Evolutionary conservation across 495 filamentous ascomycete genomes (phyloP).

Genomic region (Penicillium tannophilum): DNA sequence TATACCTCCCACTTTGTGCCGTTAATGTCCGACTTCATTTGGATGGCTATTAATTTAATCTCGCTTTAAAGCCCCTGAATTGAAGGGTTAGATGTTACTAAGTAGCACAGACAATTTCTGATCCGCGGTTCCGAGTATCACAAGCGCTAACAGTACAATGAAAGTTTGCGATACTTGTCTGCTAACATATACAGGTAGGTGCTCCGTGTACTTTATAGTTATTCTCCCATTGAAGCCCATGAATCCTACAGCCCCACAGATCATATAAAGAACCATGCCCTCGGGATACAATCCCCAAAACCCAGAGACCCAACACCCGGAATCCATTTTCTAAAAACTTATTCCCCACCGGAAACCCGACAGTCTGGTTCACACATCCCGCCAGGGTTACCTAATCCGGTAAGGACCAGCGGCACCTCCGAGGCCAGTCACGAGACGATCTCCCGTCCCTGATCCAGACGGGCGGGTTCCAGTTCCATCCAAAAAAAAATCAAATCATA

Average conservation of each 20-base stretch:
- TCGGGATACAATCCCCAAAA: neutral
- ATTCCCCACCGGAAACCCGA: conserved; percentile 8
- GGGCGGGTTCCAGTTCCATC: neutral
- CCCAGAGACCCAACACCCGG: too few species aligned
- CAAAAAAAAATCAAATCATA: neutral
- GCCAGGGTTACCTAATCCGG: conserved; percentile 6
- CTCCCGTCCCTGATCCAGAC: conserved; percentile 23
- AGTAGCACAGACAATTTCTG: neutral
- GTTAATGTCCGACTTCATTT: too few species aligned
- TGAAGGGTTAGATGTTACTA: neutral
- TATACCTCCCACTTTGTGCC: neutral
- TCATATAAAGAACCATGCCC: neutral
- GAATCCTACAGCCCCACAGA: neutral
- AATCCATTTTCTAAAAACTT: neutral
- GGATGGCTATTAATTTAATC: neutral
- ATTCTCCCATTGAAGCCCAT: too few species aligned
- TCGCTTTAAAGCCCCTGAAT: neutral
- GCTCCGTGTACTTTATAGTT: too few species aligned
- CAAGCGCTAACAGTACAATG: neutral
- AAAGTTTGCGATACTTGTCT: neutral
- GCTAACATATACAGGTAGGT: too few species aligned
- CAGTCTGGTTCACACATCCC: conserved; percentile 2
- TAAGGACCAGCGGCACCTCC: conserved; percentile 5
- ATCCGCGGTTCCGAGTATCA: neutral
- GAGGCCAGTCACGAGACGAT: conserved; percentile 25